Conservation (phyloP, 768 basidiomycete genomes). For the Gloeopeniophorella convolvens region DNA sequence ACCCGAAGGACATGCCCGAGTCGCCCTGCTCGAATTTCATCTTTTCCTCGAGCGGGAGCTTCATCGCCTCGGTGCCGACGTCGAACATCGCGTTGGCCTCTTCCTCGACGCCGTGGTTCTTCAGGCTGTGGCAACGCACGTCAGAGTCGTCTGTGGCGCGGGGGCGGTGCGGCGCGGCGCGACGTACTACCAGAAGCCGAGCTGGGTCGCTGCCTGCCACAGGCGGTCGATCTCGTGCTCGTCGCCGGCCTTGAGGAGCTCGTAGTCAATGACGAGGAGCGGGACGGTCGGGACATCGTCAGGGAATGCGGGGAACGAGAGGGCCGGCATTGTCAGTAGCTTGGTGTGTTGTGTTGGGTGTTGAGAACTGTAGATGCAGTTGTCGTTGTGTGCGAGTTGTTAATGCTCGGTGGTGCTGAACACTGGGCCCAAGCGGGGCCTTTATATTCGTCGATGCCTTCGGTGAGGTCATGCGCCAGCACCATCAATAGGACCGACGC, state of each 20-base stretch:
- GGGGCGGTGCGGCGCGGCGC: neutral
- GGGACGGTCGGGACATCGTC: neutral
- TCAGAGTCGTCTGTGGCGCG: neutral
- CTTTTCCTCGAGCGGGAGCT: conserved; percentile 35
- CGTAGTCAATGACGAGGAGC: neutral
- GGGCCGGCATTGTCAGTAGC: conserved; percentile 16
- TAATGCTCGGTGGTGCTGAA: no score
- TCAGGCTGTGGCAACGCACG: neutral
- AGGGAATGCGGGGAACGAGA: neutral
- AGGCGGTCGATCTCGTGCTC: neutral
- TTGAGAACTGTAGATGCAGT: no score
- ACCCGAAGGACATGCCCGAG: conserved; percentile 33
- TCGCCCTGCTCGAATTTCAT: conserved; percentile 38
- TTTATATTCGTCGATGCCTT: no score
- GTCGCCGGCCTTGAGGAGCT: neutral
- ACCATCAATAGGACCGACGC: no score
- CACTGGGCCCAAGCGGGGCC: no score
- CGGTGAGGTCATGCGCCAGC: no score
- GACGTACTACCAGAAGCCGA: neutral
- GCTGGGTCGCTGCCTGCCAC: neutral
- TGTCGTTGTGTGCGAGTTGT: no score
- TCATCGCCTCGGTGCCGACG: conserved; percentile 34
- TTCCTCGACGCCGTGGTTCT: conserved; percentile 34
- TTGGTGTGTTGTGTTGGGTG: no score
- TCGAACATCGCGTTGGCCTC: conserved; percentile 34